Percentiles rank a stretch among this genome's conserved stretches.
These are phyloP conservation scores for Pyrenochaeta sp. DNA, from an alignment of 2,329 filamentous ascomycete genomes.

Conservation along the genomic window DNA sequence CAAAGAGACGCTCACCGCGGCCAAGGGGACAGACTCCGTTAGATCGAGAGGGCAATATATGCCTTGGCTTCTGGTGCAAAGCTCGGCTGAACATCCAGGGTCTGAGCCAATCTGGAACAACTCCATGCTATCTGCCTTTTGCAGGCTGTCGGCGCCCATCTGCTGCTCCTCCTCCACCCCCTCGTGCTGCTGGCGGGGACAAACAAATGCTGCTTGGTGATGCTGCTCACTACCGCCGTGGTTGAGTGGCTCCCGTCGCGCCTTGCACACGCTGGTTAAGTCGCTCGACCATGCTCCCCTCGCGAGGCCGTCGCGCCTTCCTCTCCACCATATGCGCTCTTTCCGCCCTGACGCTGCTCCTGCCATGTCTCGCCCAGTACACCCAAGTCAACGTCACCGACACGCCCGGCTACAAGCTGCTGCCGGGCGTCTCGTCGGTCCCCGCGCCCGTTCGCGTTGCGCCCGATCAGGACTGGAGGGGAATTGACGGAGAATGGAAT, in stretches of 20 bases:
- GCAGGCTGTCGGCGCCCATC: constrained; percentile 11
- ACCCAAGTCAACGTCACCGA: constrained; percentile 32
- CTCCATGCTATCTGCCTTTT: constrained; percentile 22
- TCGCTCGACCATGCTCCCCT: constrained; percentile 32
- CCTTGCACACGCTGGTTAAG: constrained; percentile 28
- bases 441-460: constrained; percentile 44
- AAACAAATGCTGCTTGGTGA: constrained; percentile 37
- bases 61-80: constrained; percentile 26
- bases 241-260: constrained; percentile 31
- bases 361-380: constrained; percentile 27
- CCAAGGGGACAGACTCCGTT: constrained; percentile 24
- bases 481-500: constrained; percentile 66
- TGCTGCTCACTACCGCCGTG: constrained; percentile 30
- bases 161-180: constrained; percentile 18
- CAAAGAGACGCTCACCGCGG: constrained; percentile 11
- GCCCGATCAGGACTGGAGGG: constrained; percentile 50
- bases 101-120: constrained; percentile 38
- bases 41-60: constrained; percentile 31
- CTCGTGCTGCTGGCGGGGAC: constrained; percentile 22
- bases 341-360: constrained; percentile 21
- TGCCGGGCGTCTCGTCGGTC: constrained; percentile 27
- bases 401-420: constrained; percentile 26
- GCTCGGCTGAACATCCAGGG: constrained; percentile 21
- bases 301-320: constrained; percentile 25
- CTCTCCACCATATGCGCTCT: constrained; percentile 21